Evolutionary conservation across 2,329 filamentous ascomycete species (phyloP).

Genomic region (Phialemoniopsis sp.): DNA sequence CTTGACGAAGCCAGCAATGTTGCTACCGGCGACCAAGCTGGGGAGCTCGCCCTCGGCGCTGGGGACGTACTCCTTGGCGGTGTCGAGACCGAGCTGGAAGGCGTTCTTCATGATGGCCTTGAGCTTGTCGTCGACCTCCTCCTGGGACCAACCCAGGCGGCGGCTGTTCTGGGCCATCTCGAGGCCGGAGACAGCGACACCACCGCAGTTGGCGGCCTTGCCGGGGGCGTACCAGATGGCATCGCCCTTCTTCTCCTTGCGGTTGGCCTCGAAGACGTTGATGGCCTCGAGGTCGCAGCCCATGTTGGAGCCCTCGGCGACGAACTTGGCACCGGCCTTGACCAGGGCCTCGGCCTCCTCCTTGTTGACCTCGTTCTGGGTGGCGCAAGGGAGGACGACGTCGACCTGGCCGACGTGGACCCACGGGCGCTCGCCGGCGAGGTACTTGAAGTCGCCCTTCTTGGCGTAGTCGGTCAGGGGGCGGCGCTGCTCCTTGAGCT

Average conservation of each 20-base stretch:
- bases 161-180: conserved; percentile 98
- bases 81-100: conserved; percentile 85
- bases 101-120: conserved; percentile 93
- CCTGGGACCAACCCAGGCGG: conserved; percentile 77
- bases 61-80: conserved; percentile 83
- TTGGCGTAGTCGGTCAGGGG: conserved; percentile 69
- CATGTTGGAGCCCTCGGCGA: conserved; percentile 99
- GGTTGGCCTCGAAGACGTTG: conserved; percentile 79
- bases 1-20: conserved; percentile 98
- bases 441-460: conserved; percentile 71
- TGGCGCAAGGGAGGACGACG: conserved; percentile 86
- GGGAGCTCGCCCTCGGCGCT: conserved; percentile 79
- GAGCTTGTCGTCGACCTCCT: conserved; percentile 89
- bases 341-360: conserved; percentile 86
- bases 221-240: conserved; percentile 95
- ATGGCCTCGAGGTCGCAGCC: conserved; percentile 96
- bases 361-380: conserved; percentile 94
- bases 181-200: conserved; percentile 93
- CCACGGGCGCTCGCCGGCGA: conserved; percentile 87
- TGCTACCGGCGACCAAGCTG: conserved; percentile 86
- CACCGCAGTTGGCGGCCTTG: conserved; percentile 96
- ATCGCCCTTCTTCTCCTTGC: conserved; percentile 61
- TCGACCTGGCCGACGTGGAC: conserved; percentile 85
- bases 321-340: conserved; percentile 71
- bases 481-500: conserved; percentile 83